A percentile compares a stretch with the other conserved stretches of the same genome.
Conservation (phyloP, 1,139 yeast genomes). For the Eremothecium sinecaudum region DNA sequence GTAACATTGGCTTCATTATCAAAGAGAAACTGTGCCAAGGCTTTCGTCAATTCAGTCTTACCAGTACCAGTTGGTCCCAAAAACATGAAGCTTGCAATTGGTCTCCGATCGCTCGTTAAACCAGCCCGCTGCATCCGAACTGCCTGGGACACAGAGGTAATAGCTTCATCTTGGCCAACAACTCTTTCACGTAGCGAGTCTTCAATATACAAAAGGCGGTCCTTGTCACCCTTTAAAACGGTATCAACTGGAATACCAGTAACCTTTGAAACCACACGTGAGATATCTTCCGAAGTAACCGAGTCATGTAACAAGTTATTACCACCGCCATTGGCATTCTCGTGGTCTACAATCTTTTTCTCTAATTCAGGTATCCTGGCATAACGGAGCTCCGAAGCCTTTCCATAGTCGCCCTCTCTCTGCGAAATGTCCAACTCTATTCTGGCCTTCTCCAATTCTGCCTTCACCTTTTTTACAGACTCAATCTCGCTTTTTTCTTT, state of each 20-base stretch:
- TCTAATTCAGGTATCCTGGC: conserved; percentile 76
- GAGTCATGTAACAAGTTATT: conserved; percentile 66
- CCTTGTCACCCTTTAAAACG: conserved; percentile 89
- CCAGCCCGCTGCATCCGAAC: conserved; percentile 96
- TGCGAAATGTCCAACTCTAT: conserved; percentile 75
- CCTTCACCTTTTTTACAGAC: conserved; percentile 65
- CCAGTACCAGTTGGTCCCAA: conserved; percentile 98
- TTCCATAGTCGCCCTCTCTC: conserved; percentile 75
- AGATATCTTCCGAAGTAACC: conserved; percentile 89
- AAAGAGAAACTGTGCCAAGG: conserved; percentile 82
- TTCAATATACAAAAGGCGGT: conserved; percentile 82
- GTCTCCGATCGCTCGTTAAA: conserved; percentile 82
- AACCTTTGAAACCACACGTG: conserved; percentile 82
- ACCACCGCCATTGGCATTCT: conserved; percentile 31
- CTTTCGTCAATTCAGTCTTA: conserved; percentile 88
- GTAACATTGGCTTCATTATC: conserved; percentile 80
- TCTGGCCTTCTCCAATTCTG: conserved; percentile 74
- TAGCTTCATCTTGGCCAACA: conserved; percentile 94
- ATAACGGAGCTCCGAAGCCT: conserved; percentile 84
- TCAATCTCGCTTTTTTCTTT: conserved; percentile 68
- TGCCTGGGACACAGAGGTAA: conserved; percentile 81
- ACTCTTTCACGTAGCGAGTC: conserved; percentile 63
- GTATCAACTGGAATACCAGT: conserved; percentile 95
- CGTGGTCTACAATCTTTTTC: conserved; percentile 46
- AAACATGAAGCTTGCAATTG: conserved; percentile 92